These are phyloP conservation scores for Pleodorina starrii DNA, from an alignment of 139 green algal species.

Conservation along the genomic window DNA sequence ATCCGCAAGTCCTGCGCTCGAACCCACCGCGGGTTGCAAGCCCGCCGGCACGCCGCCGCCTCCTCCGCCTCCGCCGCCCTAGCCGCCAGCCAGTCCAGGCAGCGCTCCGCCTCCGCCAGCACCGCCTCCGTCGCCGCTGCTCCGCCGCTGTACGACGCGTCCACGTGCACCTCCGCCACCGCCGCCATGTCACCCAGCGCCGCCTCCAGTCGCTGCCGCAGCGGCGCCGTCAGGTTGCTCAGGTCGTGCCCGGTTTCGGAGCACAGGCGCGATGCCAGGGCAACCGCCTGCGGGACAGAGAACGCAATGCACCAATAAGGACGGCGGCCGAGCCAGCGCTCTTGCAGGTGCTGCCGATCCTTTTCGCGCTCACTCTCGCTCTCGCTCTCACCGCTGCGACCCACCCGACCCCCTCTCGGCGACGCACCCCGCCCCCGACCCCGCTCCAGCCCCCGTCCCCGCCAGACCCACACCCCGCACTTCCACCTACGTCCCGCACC, in stretches of 20 bases:
- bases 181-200: neutral
- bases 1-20: too few species aligned
- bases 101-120: neutral
- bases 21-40: slow-evolving; percentile 13
- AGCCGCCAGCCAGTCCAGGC: slow-evolving; percentile 3
- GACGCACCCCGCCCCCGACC: too few species aligned
- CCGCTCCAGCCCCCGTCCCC: too few species aligned
- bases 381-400: too few species aligned
- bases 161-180: slow-evolving; percentile 19
- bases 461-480: too few species aligned
- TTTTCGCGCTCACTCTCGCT: too few species aligned
- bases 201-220: neutral
- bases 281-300: neutral
- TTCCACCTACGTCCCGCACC: too few species aligned
- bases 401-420: too few species aligned
- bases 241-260: slow-evolving; percentile 5
- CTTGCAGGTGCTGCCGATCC: too few species aligned
- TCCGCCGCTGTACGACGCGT: neutral
- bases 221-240: neutral
- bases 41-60: neutral
- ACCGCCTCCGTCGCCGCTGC: slow-evolving; percentile 32
- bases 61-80: neutral
- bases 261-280: neutral
- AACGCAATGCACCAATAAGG: too few species aligned
- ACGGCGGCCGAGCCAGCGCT: too few species aligned